Conservation (phyloP, 768 basidiomycete genomes). For the Russula ochroleuca region DNA sequence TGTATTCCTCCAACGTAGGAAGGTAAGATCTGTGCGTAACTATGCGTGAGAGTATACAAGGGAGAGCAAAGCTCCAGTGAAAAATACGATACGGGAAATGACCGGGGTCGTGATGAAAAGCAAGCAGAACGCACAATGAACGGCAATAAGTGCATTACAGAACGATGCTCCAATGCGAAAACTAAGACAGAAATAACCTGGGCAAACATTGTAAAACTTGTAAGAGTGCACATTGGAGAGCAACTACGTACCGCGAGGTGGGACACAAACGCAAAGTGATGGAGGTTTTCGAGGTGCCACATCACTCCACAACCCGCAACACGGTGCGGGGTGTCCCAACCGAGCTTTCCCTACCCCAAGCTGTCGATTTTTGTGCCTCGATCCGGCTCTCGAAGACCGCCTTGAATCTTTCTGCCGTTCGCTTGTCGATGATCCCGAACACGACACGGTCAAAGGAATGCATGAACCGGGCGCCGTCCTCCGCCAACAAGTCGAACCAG, state of each 20-base stretch:
- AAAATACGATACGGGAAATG: not conserved
- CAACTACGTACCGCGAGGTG: not conserved
- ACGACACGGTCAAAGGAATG: conserved; percentile 56
- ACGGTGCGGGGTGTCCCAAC: not conserved
- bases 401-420: conserved; percentile 45
- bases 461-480: conserved; percentile 49
- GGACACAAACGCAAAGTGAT: not conserved
- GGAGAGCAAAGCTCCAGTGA: not conserved
- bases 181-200: not conserved
- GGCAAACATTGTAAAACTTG: not conserved
- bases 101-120: not conserved
- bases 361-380: not conserved
- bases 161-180: not conserved
- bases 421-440: conserved; percentile 59
- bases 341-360: not conserved
- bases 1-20: not conserved
- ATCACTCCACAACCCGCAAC: conserved; percentile 20
- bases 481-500: conserved; percentile 59
- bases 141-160: not conserved
- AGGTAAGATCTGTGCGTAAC: not conserved
- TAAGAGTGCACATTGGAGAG: not conserved
- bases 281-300: conserved; percentile 62
- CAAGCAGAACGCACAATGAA: not conserved
- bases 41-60: not conserved
- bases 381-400: conserved; percentile 33